A percentile compares a stretch with the other conserved stretches of the same genome.
phyloP scores from a whole-genome alignment of 192 early-diverging fungal genomes.

The Borealophlyctis nickersoniae region DNA sequence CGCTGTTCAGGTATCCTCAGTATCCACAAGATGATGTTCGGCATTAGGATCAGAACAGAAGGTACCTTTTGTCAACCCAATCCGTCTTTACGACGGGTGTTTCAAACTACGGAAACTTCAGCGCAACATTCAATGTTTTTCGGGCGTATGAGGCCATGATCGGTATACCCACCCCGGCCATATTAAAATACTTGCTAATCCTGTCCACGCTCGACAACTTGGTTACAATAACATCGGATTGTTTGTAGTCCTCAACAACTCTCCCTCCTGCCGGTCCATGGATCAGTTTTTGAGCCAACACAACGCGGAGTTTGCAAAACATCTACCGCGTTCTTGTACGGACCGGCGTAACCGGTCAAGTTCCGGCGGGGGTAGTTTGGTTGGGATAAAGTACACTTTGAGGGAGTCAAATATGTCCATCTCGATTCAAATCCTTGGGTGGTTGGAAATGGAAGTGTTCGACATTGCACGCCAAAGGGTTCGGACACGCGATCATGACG shows the following conservation, averaged over 20 bases:
- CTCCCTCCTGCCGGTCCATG: background rate
- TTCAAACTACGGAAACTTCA: background rate
- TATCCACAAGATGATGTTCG: background rate
- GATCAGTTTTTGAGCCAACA: background rate
- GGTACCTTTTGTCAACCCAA: slow-evolving; percentile 1
- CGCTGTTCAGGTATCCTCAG: background rate
- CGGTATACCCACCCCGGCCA: slow-evolving; percentile 1
- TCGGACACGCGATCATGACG: too few species aligned
- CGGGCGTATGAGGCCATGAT: background rate
- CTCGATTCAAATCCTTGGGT: too few species aligned
- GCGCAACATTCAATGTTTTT: background rate
- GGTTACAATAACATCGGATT: slow-evolving; percentile 20
- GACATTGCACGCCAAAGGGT: too few species aligned
- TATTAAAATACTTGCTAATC: slow-evolving; percentile 19
- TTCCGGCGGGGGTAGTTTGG: background rate
- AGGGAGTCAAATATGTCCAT: background rate
- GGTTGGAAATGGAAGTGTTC: too few species aligned
- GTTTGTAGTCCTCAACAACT: background rate
- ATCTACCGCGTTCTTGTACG: background rate
- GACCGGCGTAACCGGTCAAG: background rate
- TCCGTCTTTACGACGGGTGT: background rate
- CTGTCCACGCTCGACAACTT: slow-evolving; percentile 6
- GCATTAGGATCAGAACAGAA: background rate
- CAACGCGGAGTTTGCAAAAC: background rate
- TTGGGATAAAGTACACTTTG: background rate